Percentiles rank a stretch among this genome's conserved stretches.
These are phyloP conservation scores for Aspergillus niger DNA, from an alignment of 2,329 filamentous ascomycete species.

Conservation along the genomic window DNA sequence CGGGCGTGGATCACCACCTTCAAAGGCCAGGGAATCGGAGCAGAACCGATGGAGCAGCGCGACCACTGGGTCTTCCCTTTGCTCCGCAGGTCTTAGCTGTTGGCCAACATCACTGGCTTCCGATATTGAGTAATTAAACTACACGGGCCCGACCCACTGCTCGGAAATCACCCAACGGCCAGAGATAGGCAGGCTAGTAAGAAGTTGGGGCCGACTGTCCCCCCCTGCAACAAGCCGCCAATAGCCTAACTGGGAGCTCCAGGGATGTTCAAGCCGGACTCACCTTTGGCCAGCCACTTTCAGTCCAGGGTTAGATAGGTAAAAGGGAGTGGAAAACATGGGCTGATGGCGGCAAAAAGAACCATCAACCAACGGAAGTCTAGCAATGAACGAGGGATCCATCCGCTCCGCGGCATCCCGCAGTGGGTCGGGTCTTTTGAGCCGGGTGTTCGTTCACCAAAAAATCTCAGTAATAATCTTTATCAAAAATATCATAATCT, in stretches of 20 bases:
- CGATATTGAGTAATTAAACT: slow-evolving; percentile 11
- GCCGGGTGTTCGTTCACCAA: background rate
- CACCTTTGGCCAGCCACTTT: background rate
- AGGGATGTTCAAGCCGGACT: background rate
- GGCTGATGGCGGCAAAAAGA: background rate
- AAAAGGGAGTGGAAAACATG: background rate
- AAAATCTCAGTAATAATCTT: background rate
- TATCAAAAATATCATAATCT: background rate
- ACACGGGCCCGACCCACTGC: slow-evolving; percentile 4
- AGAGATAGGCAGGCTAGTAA: background rate
- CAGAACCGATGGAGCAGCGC: background rate
- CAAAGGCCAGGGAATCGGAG: background rate
- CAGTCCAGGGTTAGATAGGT: background rate
- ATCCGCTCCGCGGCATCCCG: background rate
- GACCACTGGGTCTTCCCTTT: background rate
- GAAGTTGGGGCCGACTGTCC: background rate
- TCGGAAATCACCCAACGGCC: background rate
- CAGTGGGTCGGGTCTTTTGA: background rate
- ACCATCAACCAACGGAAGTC: background rate
- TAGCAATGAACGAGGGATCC: background rate
- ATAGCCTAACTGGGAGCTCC: background rate
- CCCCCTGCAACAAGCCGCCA: background rate
- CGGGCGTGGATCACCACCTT: slow-evolving; percentile 17
- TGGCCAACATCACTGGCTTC: background rate
- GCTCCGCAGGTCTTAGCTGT: background rate